Base-by-base conservation (phyloP, 2,329 filamentous ascomycete species). In the Hypoxylon sp. region DNA sequence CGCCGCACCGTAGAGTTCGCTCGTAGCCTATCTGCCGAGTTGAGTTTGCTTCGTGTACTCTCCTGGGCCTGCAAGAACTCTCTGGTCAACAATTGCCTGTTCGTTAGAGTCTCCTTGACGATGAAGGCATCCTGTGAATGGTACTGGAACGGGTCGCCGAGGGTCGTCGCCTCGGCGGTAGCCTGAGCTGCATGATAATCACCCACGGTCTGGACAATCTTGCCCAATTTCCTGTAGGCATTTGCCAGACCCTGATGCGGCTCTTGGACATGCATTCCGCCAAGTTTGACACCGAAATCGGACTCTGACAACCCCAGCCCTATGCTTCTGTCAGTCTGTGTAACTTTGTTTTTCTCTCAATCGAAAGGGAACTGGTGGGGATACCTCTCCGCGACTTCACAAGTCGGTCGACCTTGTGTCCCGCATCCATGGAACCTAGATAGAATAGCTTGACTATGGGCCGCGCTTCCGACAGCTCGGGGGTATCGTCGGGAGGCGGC, bases 151-250 rank as follows among this genome's bases (percentile, higher is more conserved):
- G 95, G 91, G 68, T 99, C 95, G 41, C 92, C 92, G 47, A 99
- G 83, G 1, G 94, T 97, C 7, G 94, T 96, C 7, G 95, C 95
- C 79, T 99, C 94, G 13, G 92, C 93, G 2, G 95, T 99, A 35
- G 93, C 95, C 78, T 99, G 95, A 1, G 94, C 94, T 13, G 95
- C 93, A 75, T 98, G 95, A 70, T 89, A 97, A 77, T 99, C 95
- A 60, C 95, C 95, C 13, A 93, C 91, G 2, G 90, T 92, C 75
- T 98, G 95, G 52, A 99, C 88, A 26, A 95, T 87, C 73, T 95
- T 96, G 54, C 95, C 95, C 24, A 99, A 87, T 77, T 98, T 98
- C 67, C 92, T 89, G 76, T 97, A 98, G 41, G 95, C 95, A 68
- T 91, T 92, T 52, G 88, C 86, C 5, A 99, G 84, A 18, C 95